Evolutionary conservation across 768 basidiomycete genomes (phyloP).

Genomic region (Mycena filopes): DNA sequence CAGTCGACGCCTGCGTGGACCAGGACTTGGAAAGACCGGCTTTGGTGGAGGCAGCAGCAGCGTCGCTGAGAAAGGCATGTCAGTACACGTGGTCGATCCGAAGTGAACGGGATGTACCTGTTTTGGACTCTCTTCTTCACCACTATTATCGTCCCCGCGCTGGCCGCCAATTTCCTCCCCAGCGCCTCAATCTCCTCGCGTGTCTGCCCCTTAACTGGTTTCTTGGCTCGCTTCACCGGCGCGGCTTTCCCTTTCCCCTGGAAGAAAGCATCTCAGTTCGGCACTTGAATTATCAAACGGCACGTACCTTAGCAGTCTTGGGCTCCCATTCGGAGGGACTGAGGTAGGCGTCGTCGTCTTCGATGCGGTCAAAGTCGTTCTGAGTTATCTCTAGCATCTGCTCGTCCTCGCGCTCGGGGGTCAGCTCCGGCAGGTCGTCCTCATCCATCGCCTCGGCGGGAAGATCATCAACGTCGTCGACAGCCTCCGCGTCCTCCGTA

Average conservation of each 20-base stretch:
- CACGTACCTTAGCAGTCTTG: background rate
- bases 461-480: too few relatives aligned
- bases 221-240: background rate
- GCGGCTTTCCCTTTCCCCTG: background rate
- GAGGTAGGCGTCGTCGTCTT: conserved; percentile 8
- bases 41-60: background rate
- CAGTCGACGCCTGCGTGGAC: background rate
- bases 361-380: conserved; percentile 3
- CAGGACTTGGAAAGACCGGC: conserved; percentile 1
- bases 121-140: conserved; percentile 1
- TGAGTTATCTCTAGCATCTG: background rate
- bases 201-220: background rate
- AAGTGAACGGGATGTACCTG: background rate
- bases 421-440: background rate
- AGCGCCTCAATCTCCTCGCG: background rate
- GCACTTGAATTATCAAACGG: too few relatives aligned
- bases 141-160: background rate
- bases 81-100: background rate
- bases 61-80: background rate
- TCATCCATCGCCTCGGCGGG: background rate
- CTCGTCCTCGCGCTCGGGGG: background rate
- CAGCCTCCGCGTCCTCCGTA: too few relatives aligned
- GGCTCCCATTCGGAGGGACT: background rate
- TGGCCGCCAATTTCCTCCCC: background rate
- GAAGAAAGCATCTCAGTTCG: background rate